Conservation (phyloP, 2,329 filamentous ascomycete species). For the Ambrosiella cleistominuta region DNA sequence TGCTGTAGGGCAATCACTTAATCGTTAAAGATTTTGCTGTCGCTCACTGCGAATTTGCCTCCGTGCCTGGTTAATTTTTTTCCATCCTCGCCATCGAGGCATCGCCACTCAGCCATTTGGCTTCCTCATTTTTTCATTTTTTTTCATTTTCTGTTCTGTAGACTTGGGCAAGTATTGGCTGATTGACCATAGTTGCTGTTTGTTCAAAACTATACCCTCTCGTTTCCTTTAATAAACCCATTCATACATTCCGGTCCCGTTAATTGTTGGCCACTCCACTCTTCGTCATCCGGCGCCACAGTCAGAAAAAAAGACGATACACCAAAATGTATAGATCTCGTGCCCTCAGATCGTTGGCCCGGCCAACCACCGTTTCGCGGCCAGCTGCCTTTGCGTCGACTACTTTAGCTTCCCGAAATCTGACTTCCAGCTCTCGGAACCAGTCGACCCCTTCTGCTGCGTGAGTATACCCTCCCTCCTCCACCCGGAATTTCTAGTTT, state of each 20-base stretch:
- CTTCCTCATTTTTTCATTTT: background rate
- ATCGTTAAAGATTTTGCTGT: background rate
- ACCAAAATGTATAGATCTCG: slow-evolving; percentile 12
- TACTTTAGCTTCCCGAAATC: slow-evolving; percentile 7
- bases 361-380: slow-evolving; percentile 6
- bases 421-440: slow-evolving; percentile 13
- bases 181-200: background rate
- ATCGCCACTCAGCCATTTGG: background rate
- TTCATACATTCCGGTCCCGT: background rate
- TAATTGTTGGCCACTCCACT: background rate
- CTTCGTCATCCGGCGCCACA: background rate
- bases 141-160: background rate
- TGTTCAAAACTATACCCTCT: background rate
- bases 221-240: background rate
- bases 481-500: slow-evolving; percentile 16
- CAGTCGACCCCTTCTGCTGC: slow-evolving; percentile 13
- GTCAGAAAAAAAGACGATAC: background rate
- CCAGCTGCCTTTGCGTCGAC: slow-evolving; percentile 13
- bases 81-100: background rate
- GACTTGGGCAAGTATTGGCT: background rate
- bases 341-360: slow-evolving; percentile 11
- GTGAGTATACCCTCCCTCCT: slow-evolving; percentile 13
- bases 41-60: background rate
- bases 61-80: background rate
- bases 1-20: background rate